Evolutionary conservation across 2,329 filamentous ascomycete genomes (phyloP).

Genomic region (Fusarium duplospermum): DNA sequence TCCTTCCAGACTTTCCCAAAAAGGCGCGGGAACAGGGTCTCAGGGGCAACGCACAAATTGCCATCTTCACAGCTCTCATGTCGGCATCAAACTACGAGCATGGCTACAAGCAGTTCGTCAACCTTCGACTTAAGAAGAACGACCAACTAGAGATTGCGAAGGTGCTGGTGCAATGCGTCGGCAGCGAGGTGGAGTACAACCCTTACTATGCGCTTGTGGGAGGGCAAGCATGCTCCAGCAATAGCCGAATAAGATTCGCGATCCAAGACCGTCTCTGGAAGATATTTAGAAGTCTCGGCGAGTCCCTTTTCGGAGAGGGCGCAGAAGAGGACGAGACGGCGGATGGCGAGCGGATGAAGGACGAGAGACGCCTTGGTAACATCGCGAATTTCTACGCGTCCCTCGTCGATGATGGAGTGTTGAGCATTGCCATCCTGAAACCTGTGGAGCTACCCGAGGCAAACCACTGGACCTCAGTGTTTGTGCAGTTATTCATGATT

Average conservation of each 20-base stretch:
- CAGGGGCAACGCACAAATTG: conserved; percentile 85
- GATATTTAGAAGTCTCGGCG: conserved; percentile 86
- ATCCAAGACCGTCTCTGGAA: conserved; percentile 92
- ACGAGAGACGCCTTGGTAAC: conserved; percentile 63
- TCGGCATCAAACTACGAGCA: conserved; percentile 87
- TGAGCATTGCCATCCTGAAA: conserved; percentile 66
- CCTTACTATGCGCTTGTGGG: conserved; percentile 93
- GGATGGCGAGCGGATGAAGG: conserved; percentile 57
- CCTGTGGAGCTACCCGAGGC: conserved; percentile 83
- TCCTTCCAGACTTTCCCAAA: conserved; percentile 74
- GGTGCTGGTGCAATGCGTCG: conserved; percentile 88
- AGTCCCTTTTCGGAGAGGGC: conserved; percentile 76
- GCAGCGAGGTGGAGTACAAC: conserved; percentile 87
- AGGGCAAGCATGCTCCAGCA: conserved; percentile 75
- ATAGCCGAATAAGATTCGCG: conserved; percentile 81
- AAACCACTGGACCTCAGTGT: conserved; percentile 79
- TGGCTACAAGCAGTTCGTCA: conserved; percentile 81
- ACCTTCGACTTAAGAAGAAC: conserved; percentile 85
- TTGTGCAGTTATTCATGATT: conserved; percentile 84
- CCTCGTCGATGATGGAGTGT: conserved; percentile 58
- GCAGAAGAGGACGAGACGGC: conserved; percentile 68
- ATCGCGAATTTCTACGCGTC: conserved; percentile 66
- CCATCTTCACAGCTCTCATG: conserved; percentile 94
- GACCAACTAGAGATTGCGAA: conserved; percentile 89
- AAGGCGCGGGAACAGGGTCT: conserved; percentile 86